Evolutionary conservation across 177 flowering plant species (phyloP), one percentile per base, ranked within the genome.

Genomic region (Vitis hybrid): DNA sequence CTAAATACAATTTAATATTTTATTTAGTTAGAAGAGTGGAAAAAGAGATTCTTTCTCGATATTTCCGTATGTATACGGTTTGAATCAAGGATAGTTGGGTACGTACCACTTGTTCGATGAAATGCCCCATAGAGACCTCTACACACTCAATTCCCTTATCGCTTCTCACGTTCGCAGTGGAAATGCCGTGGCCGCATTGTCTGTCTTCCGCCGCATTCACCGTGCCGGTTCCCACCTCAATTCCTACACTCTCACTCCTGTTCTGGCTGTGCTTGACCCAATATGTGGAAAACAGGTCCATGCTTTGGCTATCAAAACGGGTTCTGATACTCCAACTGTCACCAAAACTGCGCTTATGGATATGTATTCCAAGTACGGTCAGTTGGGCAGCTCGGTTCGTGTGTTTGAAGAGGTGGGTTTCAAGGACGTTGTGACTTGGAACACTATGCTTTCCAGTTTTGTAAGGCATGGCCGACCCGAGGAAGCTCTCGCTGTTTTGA

Each of bases 371-470:
- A 86, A 84, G 69, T 72, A 75, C 29, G 84, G 84, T 0, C 22
- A 18, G 7, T 64, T 81, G 72, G 67, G 20, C 52, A 79, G 77
- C 18, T 82, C 85, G 0, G 72, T 78, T 61, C 65, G 48, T 15
- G 79, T 72, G 4, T 87, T 85, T 60, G 78, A 76, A 39, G 86
- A 80, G 66, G 77, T 76, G 60, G 67, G 19, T 2, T 65, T 15
- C 3, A 84, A 72, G 80, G 91, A 87, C 67, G 82, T 74, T 15
- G 84, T 88, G 57, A 45, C 79, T 22, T 86, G 91, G 89, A 87
- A 85, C 48, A 64, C 85, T 56, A 45, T 87, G 85, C 60, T 88
- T 55, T 82, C 86, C 7, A 51, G 82, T 64, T 85, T 69, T 68
- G 64, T 82, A 1, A 68, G 80, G 5, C 68, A 79, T 9, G 87